Evolutionary conservation across 78 protist genomes (phyloP).

Genomic region (Blattamonas nauphoetae): DNA sequence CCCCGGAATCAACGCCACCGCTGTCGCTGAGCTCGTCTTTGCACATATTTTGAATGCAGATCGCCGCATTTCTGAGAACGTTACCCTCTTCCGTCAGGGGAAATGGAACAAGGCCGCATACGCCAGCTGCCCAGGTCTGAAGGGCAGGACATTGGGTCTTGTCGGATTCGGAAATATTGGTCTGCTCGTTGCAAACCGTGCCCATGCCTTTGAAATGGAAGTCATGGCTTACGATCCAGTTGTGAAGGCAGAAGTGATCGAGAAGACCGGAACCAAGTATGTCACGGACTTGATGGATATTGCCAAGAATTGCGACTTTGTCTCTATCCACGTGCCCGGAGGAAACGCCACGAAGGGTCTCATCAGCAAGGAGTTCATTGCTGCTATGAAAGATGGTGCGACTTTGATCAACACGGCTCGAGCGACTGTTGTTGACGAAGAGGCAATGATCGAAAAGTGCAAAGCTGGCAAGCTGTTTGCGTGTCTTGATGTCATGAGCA

Average conservation of each 20-base stretch:
- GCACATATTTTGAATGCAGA: not conserved
- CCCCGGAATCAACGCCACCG: conserved; percentile 38
- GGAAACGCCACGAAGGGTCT: not conserved
- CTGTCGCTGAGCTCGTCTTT: conserved; percentile 36
- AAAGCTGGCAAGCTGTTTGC: not conserved
- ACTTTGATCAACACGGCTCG: conserved; percentile 24
- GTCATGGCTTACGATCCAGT: not conserved
- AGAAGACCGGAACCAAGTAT: not conserved
- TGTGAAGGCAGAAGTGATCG: not conserved
- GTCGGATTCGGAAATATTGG: conserved; percentile 36
- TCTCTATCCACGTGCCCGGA: conserved; percentile 24
- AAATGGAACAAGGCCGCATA: conserved; percentile 26
- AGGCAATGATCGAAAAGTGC: conserved; percentile 2
- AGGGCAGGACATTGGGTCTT: conserved; percentile 21
- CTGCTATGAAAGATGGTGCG: conserved; percentile 15
- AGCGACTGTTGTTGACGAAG: conserved; percentile 14
- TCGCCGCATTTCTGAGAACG: conserved; percentile 18
- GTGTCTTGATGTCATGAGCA: conserved; percentile 22
- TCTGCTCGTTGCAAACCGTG: not conserved
- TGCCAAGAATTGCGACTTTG: conserved; percentile 4
- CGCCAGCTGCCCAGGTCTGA: conserved; percentile 3
- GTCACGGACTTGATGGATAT: not conserved
- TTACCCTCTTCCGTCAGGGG: not conserved
- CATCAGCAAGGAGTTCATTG: conserved; percentile 11
- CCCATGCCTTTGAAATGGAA: conserved; percentile 35